Base-by-base conservation (phyloP, 2,329 filamentous ascomycete genomes). In the Talaromyces albobiverticillius region DNA sequence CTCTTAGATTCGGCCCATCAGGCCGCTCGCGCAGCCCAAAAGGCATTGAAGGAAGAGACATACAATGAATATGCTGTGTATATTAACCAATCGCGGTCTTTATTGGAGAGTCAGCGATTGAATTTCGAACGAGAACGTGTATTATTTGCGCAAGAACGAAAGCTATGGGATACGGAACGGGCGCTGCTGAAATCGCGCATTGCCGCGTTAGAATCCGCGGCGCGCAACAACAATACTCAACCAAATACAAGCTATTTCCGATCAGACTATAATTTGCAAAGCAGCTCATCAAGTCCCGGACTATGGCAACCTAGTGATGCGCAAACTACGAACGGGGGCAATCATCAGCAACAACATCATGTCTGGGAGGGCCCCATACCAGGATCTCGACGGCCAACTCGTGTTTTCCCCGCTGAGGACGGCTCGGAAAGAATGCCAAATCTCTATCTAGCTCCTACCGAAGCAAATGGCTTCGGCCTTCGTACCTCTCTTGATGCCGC, bases 351-450 rank as follows among this genome's bases (percentile, higher is more conserved):
- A 49, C 52, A 54, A 29, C 63, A 65, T 20, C 73, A 74, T 46
- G 68, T 76, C 46, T 77, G 75, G 75, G 70, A 75, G 61, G 73
- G 73, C 16, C 68, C 74, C 38, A 73, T 70, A 58, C 68, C 67
- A 36, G 66, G 64, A 38, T 62, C 62, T 23, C 38, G 38, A 29
- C 69, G 65, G 22, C 74, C 72, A 34, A 75, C 75, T 26, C 68
- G 75, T 55, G 71, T 76, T 26, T 78, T 78, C 57, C 64, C 61
- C 3, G 59, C 65, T 18, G 70, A 73, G n/a, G 60, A 65, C 23
- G 64, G 31, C 38, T 9, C 16, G 14, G n/a, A 52, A 5, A 18
- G 34, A 65, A 62, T 59, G 34, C 46, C 57, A 51, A 63, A 67
- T 36, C 38, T 43, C 23, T 65, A 64, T 41, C 57, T 61, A 25